Conservation (phyloP, 371 early-diverging fungal species). For the Dichotomocladium elegans region DNA sequence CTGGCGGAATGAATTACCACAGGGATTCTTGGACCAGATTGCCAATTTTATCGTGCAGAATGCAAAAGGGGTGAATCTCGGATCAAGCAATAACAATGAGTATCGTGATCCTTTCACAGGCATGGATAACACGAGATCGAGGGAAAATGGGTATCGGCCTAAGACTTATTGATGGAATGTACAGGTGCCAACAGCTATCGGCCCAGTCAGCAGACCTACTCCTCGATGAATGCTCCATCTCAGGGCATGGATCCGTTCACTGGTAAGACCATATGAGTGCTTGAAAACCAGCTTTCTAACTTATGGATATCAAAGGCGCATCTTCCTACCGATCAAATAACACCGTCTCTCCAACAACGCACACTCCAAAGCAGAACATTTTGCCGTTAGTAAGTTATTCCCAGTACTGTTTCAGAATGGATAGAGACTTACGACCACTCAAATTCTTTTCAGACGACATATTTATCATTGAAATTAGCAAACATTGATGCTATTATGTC, state of each 20-base stretch:
- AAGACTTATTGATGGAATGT: neutral
- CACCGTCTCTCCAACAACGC: no score
- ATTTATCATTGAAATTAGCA: conserved; percentile 66
- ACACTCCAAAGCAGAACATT: conserved; percentile 18
- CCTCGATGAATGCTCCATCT: neutral
- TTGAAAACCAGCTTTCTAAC: neutral
- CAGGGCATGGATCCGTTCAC: conserved; percentile 47
- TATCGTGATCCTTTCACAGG: conserved; percentile 73
- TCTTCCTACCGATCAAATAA: conserved; percentile 6
- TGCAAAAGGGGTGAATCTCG: conserved; percentile 60
- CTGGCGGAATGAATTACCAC: conserved; percentile 70
- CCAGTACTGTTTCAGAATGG: no score
- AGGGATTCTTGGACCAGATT: conserved; percentile 85
- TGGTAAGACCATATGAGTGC: conserved; percentile 17
- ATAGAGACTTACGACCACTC: no score
- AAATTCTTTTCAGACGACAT: conserved; percentile 40
- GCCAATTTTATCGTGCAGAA: conserved; percentile 93
- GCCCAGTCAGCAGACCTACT: conserved; percentile 18
- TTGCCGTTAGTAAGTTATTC: conserved; percentile 18
- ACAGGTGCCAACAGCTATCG: conserved; percentile 52
- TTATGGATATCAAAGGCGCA: neutral
- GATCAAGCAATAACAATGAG: conserved; percentile 18
- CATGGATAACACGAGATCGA: conserved; percentile 2
- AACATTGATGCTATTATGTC: conserved; percentile 68
- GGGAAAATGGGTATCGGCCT: no score